phyloP scores from a whole-genome alignment of 805 yeast genomes.

The Kregervanrija fluxuum region DNA sequence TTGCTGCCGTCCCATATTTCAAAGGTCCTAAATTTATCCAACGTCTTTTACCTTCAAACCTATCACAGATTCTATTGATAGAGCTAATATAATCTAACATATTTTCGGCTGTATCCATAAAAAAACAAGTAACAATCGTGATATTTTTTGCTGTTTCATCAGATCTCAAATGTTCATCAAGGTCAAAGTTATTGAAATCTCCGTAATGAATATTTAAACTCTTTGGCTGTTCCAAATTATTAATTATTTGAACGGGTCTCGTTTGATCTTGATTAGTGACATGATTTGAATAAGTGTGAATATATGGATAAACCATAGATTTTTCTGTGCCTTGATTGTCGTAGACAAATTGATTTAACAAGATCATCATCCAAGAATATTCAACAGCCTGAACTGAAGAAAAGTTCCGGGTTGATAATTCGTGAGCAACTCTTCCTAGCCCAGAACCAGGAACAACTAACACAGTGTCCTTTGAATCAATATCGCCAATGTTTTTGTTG shows the following conservation, averaged over 20 bases:
- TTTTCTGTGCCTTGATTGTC: slow-evolving; percentile 13
- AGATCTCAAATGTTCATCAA: slow-evolving; percentile 16
- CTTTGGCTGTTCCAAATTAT: slow-evolving; percentile 31
- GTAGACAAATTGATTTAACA: slow-evolving; percentile 57
- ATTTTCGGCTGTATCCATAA: slow-evolving; percentile 90
- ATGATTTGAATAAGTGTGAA: slow-evolving; percentile 69
- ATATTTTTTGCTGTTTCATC: slow-evolving; percentile 32
- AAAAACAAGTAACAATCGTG: slow-evolving; percentile 62
- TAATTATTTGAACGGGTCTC: slow-evolving; percentile 32
- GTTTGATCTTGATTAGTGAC: slow-evolving; percentile 39
- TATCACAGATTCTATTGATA: slow-evolving; percentile 38
- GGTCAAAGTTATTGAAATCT: slow-evolving; percentile 54
- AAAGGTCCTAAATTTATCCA: slow-evolving; percentile 95
- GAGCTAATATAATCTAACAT: slow-evolving; percentile 66
- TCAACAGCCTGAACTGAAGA: slow-evolving; percentile 63
- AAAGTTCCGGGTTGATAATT: slow-evolving; percentile 35
- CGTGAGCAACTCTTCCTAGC: slow-evolving; percentile 69
- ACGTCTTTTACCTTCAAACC: slow-evolving; percentile 31
- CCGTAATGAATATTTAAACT: slow-evolving; percentile 45
- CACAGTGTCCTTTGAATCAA: slow-evolving; percentile 30
- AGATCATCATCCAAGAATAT: slow-evolving; percentile 66
- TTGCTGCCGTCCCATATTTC: slow-evolving; percentile 82
- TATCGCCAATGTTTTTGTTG: slow-evolving; percentile 29
- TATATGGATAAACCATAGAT: slow-evolving; percentile 37
- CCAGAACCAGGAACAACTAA: slow-evolving; percentile 87